These are phyloP conservation scores for Beauveria varroae DNA, from an alignment of 2,329 filamentous ascomycete genomes.

Conservation along the genomic window DNA sequence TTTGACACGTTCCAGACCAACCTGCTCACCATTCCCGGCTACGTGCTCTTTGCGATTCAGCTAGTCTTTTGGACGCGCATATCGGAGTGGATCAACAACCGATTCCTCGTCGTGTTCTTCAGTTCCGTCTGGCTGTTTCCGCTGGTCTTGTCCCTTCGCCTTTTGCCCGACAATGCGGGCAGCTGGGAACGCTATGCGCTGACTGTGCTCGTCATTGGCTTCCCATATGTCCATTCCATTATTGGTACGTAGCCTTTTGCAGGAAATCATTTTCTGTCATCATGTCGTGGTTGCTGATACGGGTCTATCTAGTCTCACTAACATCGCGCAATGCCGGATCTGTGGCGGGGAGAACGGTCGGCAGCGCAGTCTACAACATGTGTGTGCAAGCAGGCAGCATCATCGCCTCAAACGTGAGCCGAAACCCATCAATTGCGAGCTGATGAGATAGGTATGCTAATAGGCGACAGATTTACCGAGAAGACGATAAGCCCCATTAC, in stretches of 20 bases:
- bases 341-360: conserved; percentile 54
- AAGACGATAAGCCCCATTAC: conserved; percentile 19
- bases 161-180: conserved; percentile 20
- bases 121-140: conserved; percentile 14
- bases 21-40: conserved; percentile 52
- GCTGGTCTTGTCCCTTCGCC: conserved; percentile 19
- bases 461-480: conserved; percentile 24
- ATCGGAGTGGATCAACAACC: conserved; percentile 28
- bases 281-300: not conserved
- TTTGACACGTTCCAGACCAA: conserved; percentile 57
- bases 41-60: conserved; percentile 36
- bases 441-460: not conserved
- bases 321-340: conserved; percentile 47
- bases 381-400: conserved; percentile 36
- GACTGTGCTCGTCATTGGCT: conserved; percentile 22
- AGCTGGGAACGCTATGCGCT: conserved; percentile 25
- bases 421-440: not conserved
- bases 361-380: conserved; percentile 57
- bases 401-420: conserved; percentile 26
- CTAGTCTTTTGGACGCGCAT: conserved; percentile 22
- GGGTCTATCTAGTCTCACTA: not conserved
- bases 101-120: conserved; percentile 21
- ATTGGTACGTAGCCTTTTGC: conserved; percentile 13
- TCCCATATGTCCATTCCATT: conserved; percentile 32
- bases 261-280: too few species aligned